Evolutionary conservation across 2,329 filamentous ascomycete genomes (phyloP).

Genomic region (Raffaelea arxii): DNA sequence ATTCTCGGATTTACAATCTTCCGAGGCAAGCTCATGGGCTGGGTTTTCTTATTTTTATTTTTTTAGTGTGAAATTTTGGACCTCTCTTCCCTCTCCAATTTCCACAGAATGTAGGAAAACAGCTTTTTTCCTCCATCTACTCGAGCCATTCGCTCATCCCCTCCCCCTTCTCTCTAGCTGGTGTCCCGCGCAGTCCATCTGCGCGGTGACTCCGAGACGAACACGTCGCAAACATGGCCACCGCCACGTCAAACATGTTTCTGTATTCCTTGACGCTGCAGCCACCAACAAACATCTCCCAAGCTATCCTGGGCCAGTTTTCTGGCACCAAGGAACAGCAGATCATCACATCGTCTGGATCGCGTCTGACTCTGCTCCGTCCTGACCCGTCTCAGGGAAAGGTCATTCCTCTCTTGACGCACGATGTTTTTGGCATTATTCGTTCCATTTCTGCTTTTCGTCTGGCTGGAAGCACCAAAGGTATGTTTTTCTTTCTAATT

Average conservation of each 20-base stretch:
- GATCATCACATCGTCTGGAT: slow-evolving; percentile 88
- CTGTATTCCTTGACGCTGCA: slow-evolving; percentile 96
- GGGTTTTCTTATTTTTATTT: slow-evolving; percentile 3
- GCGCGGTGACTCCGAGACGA: slow-evolving; percentile 20
- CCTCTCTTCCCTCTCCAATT: not conserved
- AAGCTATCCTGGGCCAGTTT: slow-evolving; percentile 91
- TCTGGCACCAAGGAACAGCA: slow-evolving; percentile 95
- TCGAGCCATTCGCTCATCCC: not conserved
- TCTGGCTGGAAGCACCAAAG: slow-evolving; percentile 88
- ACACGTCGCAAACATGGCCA: slow-evolving; percentile 64
- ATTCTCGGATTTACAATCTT: slow-evolving; percentile 8
- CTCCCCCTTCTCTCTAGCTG: slow-evolving; percentile 1
- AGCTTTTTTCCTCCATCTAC: not conserved
- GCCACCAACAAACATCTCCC: slow-evolving; percentile 77
- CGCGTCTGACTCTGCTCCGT: slow-evolving; percentile 76
- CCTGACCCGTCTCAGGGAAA: slow-evolving; percentile 80
- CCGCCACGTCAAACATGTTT: slow-evolving; percentile 88
- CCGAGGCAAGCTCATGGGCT: slow-evolving; percentile 3
- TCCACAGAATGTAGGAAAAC: no score
- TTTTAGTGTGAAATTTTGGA: not conserved
- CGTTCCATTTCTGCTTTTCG: slow-evolving; percentile 81
- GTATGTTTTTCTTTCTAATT: slow-evolving; percentile 47
- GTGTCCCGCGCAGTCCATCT: slow-evolving; percentile 38
- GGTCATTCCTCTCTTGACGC: slow-evolving; percentile 74
- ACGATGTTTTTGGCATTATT: slow-evolving; percentile 95